A percentile compares a stretch with the other conserved stretches of the same genome.
These are phyloP conservation scores for Citrus sinensis DNA, from an alignment of 345 rosid genomes.

Conservation along the genomic window DNA sequence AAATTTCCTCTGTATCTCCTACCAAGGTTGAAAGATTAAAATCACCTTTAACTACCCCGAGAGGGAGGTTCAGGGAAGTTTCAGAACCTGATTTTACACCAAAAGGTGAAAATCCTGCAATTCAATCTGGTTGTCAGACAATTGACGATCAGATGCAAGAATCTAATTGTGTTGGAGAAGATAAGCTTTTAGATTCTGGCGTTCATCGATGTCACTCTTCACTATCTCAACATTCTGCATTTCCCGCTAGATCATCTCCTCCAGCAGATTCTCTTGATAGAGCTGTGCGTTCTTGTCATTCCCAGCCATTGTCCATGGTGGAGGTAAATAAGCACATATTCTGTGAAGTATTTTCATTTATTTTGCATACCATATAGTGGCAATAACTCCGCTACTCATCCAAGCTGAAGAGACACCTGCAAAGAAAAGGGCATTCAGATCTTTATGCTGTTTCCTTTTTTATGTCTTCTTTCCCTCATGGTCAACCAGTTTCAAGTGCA, in stretches of 20 bases:
- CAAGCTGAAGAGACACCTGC: background rate
- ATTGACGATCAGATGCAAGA: constrained; percentile 34
- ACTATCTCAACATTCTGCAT: constrained; percentile 64
- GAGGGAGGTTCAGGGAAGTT: constrained; percentile 38
- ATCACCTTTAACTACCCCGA: constrained; percentile 42
- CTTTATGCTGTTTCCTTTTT: background rate
- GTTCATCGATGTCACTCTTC: constrained; percentile 84
- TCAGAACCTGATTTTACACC: constrained; percentile 35
- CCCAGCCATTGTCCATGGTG: constrained; percentile 73
- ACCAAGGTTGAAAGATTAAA: constrained; percentile 44
- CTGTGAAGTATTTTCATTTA: background rate
- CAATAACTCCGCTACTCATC: background rate
- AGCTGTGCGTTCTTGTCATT: constrained; percentile 69
- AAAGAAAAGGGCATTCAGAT: background rate
- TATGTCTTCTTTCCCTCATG: background rate
- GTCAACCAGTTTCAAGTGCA: constrained; percentile 1
- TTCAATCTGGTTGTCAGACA: constrained; percentile 35
- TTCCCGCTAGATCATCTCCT: constrained; percentile 47
- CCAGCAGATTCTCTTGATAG: constrained; percentile 50
- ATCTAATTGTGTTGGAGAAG: constrained; percentile 34
- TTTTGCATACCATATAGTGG: background rate
- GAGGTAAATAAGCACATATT: constrained; percentile 47
- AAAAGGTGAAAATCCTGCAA: constrained; percentile 38
- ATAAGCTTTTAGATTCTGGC: constrained; percentile 43
- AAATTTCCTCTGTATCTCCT: constrained; percentile 45